Percentiles rank a stretch among this genome's conserved stretches.
phyloP scores from a whole-genome alignment of 2,329 filamentous ascomycete species.

The Tolypocladium tropicale region DNA sequence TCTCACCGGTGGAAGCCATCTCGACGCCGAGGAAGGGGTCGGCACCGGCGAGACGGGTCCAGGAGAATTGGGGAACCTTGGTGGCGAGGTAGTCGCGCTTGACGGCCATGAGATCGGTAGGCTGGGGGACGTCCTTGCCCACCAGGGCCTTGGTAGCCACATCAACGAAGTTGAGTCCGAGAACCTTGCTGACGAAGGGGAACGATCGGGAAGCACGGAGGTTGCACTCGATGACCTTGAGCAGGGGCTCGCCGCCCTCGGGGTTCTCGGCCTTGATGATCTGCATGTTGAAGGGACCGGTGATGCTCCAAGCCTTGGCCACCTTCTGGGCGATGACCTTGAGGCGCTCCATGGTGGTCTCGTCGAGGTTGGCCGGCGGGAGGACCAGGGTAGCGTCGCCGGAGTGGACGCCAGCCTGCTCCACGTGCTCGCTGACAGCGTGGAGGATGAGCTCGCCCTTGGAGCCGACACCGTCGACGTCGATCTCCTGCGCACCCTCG shows the following conservation, averaged over 20 bases:
- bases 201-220: constrained; percentile 94
- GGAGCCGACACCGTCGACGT: constrained; percentile 86
- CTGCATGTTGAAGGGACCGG: constrained; percentile 99
- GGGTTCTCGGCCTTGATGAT: constrained; percentile 87
- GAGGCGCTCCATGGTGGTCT: constrained; percentile 68
- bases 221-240: constrained; percentile 98
- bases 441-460: constrained; percentile 81
- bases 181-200: constrained; percentile 95
- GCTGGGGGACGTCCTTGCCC: constrained; percentile 72
- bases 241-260: constrained; percentile 60
- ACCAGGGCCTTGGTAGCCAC: constrained; percentile 88
- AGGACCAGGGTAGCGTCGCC: constrained; percentile 93
- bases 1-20: constrained; percentile 95
- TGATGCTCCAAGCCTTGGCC: constrained; percentile 93
- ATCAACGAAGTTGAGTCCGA: constrained; percentile 94
- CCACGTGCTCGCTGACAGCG: constrained; percentile 89
- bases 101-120: constrained; percentile 77
- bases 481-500: constrained; percentile 90
- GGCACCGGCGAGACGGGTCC: constrained; percentile 93
- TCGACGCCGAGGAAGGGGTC: constrained; percentile 97
- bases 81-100: constrained; percentile 90
- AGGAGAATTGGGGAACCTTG: constrained; percentile 98
- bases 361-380: constrained; percentile 71
- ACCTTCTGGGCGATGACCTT: constrained; percentile 97
- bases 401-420: constrained; percentile 96